Evolutionary conservation across 1,284 basidiomycete genomes (phyloP).

Genomic region (Rhodotorula sp.): DNA sequence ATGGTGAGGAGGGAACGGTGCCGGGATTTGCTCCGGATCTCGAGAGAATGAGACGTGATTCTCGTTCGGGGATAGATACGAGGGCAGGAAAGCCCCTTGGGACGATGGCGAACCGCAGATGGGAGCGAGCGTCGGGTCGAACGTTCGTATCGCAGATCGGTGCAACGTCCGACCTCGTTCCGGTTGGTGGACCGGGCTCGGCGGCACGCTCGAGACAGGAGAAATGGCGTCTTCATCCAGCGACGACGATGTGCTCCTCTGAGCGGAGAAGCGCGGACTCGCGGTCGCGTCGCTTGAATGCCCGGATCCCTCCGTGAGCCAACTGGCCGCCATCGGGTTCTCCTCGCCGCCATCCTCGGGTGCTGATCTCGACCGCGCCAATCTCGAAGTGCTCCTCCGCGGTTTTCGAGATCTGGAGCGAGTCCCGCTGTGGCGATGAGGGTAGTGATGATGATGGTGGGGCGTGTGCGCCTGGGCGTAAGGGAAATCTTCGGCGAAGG

Average conservation of each 20-base stretch:
- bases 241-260: background rate
- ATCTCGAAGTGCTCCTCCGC: background rate
- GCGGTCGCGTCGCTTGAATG: background rate
- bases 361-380: background rate
- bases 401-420: conserved; percentile 2
- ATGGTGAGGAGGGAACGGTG: background rate
- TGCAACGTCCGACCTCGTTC: conserved; percentile 35
- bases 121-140: conserved; percentile 23
- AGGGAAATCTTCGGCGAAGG: conserved; percentile 36
- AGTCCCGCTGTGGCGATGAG: conserved; percentile 6
- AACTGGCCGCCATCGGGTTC: conserved; percentile 63
- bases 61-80: background rate
- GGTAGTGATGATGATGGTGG: conserved; percentile 41
- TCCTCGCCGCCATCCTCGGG: conserved; percentile 55
- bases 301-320: conserved; percentile 60
- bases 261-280: background rate
- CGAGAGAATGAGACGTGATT: conserved; percentile 23
- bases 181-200: conserved; percentile 11
- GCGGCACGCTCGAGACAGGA: conserved; percentile 5
- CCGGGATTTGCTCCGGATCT: background rate
- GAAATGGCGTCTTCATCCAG: background rate
- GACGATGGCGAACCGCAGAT: conserved; percentile 25
- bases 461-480: conserved; percentile 38
- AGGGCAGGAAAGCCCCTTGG: background rate
- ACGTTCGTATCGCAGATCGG: background rate